phyloP scores from a whole-genome alignment of 495 filamentous ascomycete species.

The Parmelia sp. region DNA sequence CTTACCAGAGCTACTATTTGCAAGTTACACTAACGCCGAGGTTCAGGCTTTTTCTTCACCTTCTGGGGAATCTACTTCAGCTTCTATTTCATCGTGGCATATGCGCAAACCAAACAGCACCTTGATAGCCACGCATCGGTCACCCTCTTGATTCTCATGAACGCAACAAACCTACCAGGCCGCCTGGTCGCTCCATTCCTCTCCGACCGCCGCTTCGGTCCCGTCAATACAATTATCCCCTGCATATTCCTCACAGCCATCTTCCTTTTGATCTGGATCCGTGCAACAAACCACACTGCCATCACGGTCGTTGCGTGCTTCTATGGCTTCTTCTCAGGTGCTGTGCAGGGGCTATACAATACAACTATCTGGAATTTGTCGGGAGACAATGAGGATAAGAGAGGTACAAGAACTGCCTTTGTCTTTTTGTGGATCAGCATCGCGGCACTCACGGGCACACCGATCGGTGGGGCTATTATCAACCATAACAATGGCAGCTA shows the following conservation, averaged over 20 bases:
- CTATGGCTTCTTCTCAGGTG: constrained; percentile 56
- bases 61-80: constrained; percentile 66
- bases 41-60: constrained; percentile 50
- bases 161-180: constrained; percentile 59
- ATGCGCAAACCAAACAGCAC: constrained; percentile 22
- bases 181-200: constrained; percentile 58
- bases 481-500: constrained; percentile 45
- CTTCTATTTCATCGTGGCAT: constrained; percentile 60
- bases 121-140: constrained; percentile 29
- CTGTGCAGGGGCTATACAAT: constrained; percentile 63
- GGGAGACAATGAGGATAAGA: constrained; percentile 53
- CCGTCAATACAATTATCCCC: constrained; percentile 56
- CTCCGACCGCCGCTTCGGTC: constrained; percentile 58
- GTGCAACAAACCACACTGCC: constrained; percentile 41
- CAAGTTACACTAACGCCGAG: not conserved
- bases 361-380: constrained; percentile 32
- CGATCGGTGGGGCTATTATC: constrained; percentile 62
- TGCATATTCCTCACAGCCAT: constrained; percentile 46
- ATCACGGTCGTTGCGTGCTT: constrained; percentile 57
- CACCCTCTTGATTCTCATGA: constrained; percentile 65
- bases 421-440: constrained; percentile 68
- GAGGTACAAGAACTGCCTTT: constrained; percentile 73
- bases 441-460: constrained; percentile 65
- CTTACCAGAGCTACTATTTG: not conserved
- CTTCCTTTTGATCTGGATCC: constrained; percentile 57